Conservation (phyloP, 1,284 basidiomycete species). For the Amylostereum chailletii region DNA sequence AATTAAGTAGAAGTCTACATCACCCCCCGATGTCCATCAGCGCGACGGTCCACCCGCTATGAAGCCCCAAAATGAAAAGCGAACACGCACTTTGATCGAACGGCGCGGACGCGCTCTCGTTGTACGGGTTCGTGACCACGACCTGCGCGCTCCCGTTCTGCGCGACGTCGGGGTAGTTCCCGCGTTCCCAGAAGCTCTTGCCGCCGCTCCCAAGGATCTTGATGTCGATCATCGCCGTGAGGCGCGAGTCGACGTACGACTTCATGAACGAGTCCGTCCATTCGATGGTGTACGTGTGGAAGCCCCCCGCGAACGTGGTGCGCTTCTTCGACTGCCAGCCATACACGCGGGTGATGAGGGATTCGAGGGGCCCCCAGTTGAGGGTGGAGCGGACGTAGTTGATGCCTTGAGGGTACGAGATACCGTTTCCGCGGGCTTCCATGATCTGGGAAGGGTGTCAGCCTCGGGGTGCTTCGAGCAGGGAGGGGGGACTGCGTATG, state of each 20-base stretch:
- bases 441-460: constrained; percentile 40
- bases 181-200: constrained; percentile 30
- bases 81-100: constrained; percentile 59
- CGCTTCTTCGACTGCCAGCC: constrained; percentile 66
- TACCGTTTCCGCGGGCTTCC: constrained; percentile 60
- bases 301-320: constrained; percentile 51
- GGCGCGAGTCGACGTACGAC: constrained; percentile 38
- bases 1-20: constrained; percentile 71
- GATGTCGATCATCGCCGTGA: constrained; percentile 43
- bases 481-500: not conserved
- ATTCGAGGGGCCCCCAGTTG: constrained; percentile 65
- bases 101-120: constrained; percentile 49
- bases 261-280: constrained; percentile 72
- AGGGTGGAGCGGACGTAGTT: constrained; percentile 70
- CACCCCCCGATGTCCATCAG: not conserved
- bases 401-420: constrained; percentile 55
- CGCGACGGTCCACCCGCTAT: constrained; percentile 1
- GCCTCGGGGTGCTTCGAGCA: not conserved
- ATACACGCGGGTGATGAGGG: constrained; percentile 49
- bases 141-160: constrained; percentile 41
- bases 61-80: constrained; percentile 5
- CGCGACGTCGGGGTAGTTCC: constrained; percentile 24
- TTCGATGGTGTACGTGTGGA: constrained; percentile 71
- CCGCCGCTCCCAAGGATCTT: constrained; percentile 28
- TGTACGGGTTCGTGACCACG: constrained; percentile 34